Conservation (phyloP, 768 basidiomycete species). For the Lentinula sp. region DNA sequence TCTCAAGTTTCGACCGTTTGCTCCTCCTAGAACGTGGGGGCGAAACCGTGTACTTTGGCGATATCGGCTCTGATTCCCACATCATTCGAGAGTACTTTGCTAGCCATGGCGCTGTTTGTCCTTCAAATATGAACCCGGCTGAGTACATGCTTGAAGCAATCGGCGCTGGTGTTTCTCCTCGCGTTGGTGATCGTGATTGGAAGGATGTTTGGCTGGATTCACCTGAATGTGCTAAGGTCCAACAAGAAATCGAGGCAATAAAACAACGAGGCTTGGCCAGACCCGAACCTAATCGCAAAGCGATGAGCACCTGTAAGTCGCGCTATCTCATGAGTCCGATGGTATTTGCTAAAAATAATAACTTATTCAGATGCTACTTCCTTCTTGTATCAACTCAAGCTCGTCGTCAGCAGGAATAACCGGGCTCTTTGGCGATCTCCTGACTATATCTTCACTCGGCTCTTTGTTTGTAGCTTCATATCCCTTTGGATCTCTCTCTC, state of each 20-base stretch:
- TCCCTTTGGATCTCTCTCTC: conserved; percentile 71
- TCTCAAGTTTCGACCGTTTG: conserved; percentile 79
- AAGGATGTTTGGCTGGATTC: conserved; percentile 79
- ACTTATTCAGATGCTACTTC: conserved; percentile 57
- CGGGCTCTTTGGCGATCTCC: conserved; percentile 76
- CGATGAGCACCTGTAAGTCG: conserved; percentile 42
- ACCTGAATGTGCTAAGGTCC: conserved; percentile 42
- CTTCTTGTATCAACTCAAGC: conserved; percentile 66
- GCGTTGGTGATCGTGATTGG: conserved; percentile 80
- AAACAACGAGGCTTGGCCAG: conserved; percentile 40
- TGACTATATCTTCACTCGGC: conserved; percentile 78
- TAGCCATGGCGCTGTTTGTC: conserved; percentile 67
- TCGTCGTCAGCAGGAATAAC: conserved; percentile 63
- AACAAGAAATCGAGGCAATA: conserved; percentile 38
- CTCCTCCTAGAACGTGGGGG: conserved; percentile 72
- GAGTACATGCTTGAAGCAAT: conserved; percentile 84
- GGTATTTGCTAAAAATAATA: neutral
- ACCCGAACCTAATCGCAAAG: conserved; percentile 31
- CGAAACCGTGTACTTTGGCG: conserved; percentile 91
- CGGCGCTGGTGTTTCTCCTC: conserved; percentile 71
- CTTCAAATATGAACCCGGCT: conserved; percentile 71
- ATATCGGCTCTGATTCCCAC: conserved; percentile 70
- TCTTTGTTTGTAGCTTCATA: conserved; percentile 70
- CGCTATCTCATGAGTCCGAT: neutral
- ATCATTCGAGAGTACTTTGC: conserved; percentile 74